phyloP scores from a whole-genome alignment of 73 alveolate species.

The Stentor coeruleus region DNA sequence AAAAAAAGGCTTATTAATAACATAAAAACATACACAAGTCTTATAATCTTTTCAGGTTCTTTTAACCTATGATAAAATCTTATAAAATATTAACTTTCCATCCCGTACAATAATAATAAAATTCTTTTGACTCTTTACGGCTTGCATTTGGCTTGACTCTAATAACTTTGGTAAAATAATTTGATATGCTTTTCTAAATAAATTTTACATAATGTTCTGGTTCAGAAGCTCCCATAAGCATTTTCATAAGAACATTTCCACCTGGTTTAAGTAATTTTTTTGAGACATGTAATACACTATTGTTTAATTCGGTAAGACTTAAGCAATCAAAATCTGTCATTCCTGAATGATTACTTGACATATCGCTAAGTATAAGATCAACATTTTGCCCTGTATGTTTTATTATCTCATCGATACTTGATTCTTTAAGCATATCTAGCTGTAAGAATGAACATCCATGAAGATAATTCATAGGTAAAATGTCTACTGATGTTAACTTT shows the following conservation, averaged over 20 bases:
- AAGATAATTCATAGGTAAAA: conserved; percentile 48
- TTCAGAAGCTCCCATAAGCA: conserved; percentile 58
- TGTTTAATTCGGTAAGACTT: conserved; percentile 44
- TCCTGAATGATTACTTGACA: conserved; percentile 78
- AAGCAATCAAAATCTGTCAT: conserved; percentile 64
- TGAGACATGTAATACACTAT: conserved; percentile 43
- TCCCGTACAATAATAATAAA: too few relatives aligned
- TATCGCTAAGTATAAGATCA: conserved; percentile 69
- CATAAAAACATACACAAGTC: too few relatives aligned
- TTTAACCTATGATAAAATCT: too few relatives aligned
- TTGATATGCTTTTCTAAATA: conserved; percentile 34
- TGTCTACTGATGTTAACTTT: conserved; percentile 64
- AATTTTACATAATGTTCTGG: conserved; percentile 45
- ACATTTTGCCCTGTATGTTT: conserved; percentile 31
- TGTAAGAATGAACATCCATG: conserved; percentile 54
- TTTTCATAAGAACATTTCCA: conserved; percentile 69
- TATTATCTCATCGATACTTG: conserved; percentile 23
- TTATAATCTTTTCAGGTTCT: too few relatives aligned
- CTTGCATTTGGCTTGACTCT: conserved; percentile 81
- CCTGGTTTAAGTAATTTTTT: conserved; percentile 48
- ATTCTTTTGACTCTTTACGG: conserved; percentile 62
- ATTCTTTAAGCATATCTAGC: conserved; percentile 56
- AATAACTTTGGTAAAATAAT: conserved; percentile 43
- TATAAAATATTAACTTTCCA: too few relatives aligned
- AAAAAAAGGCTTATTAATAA: too few relatives aligned